Conservation (phyloP, 352 stramenopile species). For the Pythium graminicola region DNA sequence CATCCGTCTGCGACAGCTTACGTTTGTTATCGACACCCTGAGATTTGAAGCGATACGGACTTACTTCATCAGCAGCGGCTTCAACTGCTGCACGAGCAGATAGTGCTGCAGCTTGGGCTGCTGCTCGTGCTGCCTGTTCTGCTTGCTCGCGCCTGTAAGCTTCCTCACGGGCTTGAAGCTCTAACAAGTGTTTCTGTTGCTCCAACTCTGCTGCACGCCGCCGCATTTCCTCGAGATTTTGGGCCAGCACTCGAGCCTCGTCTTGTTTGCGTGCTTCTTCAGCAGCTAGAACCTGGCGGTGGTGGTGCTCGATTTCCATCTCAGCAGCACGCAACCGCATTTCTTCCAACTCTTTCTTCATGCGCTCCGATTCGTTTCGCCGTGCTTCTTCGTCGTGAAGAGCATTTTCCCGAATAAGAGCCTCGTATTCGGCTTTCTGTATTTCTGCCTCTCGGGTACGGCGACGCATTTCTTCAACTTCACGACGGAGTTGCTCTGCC, state of each 20-base stretch:
- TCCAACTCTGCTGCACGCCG: slow-evolving; percentile 38
- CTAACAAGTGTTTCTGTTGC: slow-evolving; percentile 40
- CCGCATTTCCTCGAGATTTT: slow-evolving; percentile 36
- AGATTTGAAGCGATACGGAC: slow-evolving; percentile 22
- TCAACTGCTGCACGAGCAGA: slow-evolving; percentile 66
- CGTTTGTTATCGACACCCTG: slow-evolving; percentile 24
- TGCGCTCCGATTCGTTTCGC: slow-evolving; percentile 30
- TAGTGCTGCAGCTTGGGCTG: slow-evolving; percentile 55
- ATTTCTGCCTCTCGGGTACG: slow-evolving; percentile 33
- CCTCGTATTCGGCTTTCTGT: slow-evolving; percentile 41
- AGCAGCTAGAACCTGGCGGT: slow-evolving; percentile 38
- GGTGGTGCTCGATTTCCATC: slow-evolving; percentile 44
- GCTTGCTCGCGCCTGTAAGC: slow-evolving; percentile 50
- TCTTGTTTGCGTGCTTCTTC: slow-evolving; percentile 36
- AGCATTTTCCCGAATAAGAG: slow-evolving; percentile 29
- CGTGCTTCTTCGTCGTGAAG: slow-evolving; percentile 33
- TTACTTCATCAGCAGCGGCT: slow-evolving; percentile 42
- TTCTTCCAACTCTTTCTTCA: slow-evolving; percentile 51
- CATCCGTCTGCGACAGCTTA: slow-evolving; percentile 35
- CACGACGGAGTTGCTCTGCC: slow-evolving; percentile 41
- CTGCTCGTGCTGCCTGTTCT: slow-evolving; percentile 49
- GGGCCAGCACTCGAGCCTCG: slow-evolving; percentile 13
- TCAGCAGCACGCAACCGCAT: slow-evolving; percentile 39
- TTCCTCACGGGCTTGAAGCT: slow-evolving; percentile 44
- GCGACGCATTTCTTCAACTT: slow-evolving; percentile 51